phyloP scores from a whole-genome alignment of 768 basidiomycete species.

The Lyophyllum semitale region DNA sequence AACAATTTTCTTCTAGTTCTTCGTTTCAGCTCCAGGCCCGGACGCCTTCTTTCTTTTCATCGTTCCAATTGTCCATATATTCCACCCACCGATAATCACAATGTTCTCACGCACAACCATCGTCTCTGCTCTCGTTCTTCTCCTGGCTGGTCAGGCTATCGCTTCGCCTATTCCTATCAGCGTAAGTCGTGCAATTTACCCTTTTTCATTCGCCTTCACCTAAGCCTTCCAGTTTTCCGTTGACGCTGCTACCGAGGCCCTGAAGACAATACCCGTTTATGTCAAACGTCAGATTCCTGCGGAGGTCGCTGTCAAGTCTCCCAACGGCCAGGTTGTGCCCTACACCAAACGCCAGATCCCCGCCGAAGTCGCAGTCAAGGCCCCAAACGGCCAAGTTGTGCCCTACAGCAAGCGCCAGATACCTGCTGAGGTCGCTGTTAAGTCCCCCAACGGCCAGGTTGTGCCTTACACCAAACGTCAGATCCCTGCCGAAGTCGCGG shows the following conservation, averaged over 20 bases:
- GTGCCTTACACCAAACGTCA: constrained; percentile 18
- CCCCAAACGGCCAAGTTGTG: constrained; percentile 16
- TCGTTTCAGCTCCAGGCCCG: constrained; percentile 17
- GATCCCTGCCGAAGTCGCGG: constrained; percentile 24
- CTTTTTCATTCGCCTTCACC: too few relatives aligned
- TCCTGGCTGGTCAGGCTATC: constrained; percentile 46
- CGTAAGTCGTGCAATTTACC: constrained; percentile 22
- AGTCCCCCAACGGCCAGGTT: constrained; percentile 21
- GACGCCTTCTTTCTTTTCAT: constrained; percentile 20
- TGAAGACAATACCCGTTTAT: constrained; percentile 47
- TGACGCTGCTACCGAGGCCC: constrained; percentile 30
- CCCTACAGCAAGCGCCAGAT: constrained; percentile 22
- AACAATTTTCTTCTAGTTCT: constrained; percentile 9
- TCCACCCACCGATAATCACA: constrained; percentile 23
- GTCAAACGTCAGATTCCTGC: constrained; percentile 36
- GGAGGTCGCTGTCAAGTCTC: constrained; percentile 21
- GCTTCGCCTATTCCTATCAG: constrained; percentile 44
- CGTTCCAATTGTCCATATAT: constrained; percentile 7
- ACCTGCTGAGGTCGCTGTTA: constrained; percentile 27
- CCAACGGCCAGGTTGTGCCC: constrained; percentile 23
- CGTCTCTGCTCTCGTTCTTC: constrained; percentile 39
- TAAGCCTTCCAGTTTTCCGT: constrained; percentile 28
- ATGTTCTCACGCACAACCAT: constrained; percentile 49
- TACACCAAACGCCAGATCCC: constrained; percentile 29
- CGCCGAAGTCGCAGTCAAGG: constrained; percentile 28